Base-by-base conservation (phyloP, 345 rosid genomes). In the Salix koriyanagi region DNA sequence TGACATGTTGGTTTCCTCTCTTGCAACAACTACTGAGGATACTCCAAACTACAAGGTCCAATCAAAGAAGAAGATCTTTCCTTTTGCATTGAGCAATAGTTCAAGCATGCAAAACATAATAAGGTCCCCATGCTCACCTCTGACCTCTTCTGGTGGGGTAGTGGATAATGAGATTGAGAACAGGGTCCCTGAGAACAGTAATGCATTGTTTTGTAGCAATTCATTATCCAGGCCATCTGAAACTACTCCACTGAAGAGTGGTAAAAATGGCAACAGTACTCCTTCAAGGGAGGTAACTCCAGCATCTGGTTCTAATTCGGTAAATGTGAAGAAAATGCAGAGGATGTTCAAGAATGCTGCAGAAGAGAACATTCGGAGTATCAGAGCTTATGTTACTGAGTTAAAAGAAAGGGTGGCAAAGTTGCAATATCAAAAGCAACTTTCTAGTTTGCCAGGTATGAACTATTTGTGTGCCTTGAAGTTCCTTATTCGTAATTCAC, bases 351-450 rank as follows among this genome's bases (percentile, higher is more conserved):
- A 89, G 90, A 89, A 87, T 84, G 99, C 99, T 50, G 96, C 97
- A 16, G 99, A 95, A 87, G 99, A 93, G 77, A 93, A 95, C 77
- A 90, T 93, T 61, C 86, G 86, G 23, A 95, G 88, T 85, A 95
- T 95, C 69, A 90, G 87, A 88, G 86, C 85, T 72, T 95, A 95
- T 77, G 97, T 95, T 73, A 89, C 97, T 39, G 94, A 91, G 80
- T 71, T 95, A 77, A 91, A 95, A 86, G 99, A 95, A 83, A 82
- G 97, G 78, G 99, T 95, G 46, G 99, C 97, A 39, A 95, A 95
- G 83, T 90, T 95, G 50, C 99, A 95, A 75, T 95, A 95, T 75
- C 99, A 95, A 84, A 95, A 95, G 83, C 97, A 93, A 86, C 99
- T 95, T 79, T 86, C n/a, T 95, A 50, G 97, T 95, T 86, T 95